Evolutionary conservation across 768 basidiomycete species (phyloP).

Genomic region (Russula griseocarnosa): DNA sequence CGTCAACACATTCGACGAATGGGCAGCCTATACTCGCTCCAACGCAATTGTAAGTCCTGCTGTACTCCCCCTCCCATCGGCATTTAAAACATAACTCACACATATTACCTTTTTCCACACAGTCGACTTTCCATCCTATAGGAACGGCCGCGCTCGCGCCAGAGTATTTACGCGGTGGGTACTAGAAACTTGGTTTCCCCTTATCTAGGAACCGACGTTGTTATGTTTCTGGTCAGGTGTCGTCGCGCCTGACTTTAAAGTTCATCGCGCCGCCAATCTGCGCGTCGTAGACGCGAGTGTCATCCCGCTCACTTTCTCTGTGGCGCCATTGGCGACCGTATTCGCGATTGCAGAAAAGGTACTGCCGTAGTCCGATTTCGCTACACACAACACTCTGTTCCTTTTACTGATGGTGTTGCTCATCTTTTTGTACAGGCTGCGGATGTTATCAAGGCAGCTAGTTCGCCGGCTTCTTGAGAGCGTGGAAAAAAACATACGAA

Average conservation of each 20-base stretch:
- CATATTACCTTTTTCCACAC: not conserved
- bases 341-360: conserved; percentile 28
- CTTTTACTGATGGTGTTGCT: not conserved
- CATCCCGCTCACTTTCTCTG: conserved; percentile 26
- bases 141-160: conserved; percentile 44
- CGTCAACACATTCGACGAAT: conserved; percentile 24
- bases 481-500: not conserved
- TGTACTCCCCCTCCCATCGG: not conserved
- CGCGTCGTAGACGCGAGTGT: conserved; percentile 34
- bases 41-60: conserved; percentile 20
- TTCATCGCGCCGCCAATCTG: conserved; percentile 44
- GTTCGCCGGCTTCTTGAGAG: not conserved
- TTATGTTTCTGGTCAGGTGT: conserved; percentile 34
- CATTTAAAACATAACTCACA: not conserved
- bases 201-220: not conserved
- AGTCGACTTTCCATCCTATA: conserved; percentile 28
- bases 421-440: conserved; percentile 15
- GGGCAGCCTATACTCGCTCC: conserved; percentile 22
- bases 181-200: not conserved
- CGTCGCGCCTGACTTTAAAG: conserved; percentile 41
- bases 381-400: no score
- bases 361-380: not conserved
- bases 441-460: conserved; percentile 20
- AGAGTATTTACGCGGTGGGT: conserved; percentile 33
- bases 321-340: conserved; percentile 26